These are phyloP conservation scores for Venturiaceae sp. DNA, from an alignment of 2,329 filamentous ascomycete genomes.

Conservation along the genomic window DNA sequence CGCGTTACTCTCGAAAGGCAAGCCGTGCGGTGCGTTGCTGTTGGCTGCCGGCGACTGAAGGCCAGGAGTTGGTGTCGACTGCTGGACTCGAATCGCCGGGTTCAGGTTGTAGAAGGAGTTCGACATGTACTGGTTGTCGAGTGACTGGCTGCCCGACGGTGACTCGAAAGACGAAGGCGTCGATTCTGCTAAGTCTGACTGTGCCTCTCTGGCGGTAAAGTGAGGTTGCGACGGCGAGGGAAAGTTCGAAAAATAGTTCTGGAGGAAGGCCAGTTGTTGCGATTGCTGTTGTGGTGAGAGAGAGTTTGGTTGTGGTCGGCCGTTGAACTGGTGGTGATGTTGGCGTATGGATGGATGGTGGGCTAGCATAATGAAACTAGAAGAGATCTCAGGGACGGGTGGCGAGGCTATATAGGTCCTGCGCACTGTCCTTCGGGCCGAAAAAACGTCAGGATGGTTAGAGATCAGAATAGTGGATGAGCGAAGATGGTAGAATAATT, in stretches of 20 bases:
- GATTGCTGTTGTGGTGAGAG: not conserved
- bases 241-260: not conserved
- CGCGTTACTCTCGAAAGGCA: not conserved
- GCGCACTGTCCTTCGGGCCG: not conserved
- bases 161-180: constrained; percentile 1
- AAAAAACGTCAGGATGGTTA: not conserved
- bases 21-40: constrained; percentile 11
- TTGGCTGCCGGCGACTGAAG: constrained; percentile 15
- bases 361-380: not conserved
- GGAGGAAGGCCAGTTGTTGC: not conserved
- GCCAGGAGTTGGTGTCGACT: constrained; percentile 26
- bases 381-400: not conserved
- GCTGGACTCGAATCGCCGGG: constrained; percentile 29
- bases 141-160: not conserved
- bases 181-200: not conserved
- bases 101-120: constrained; percentile 18
- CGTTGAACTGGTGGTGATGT: not conserved
- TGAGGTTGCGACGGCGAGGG: not conserved
- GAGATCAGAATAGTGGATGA: not conserved
- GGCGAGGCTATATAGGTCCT: not conserved
- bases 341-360: not conserved
- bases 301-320: not conserved
- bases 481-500: not conserved
- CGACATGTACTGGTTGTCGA: constrained; percentile 7
- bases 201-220: not conserved